Evolutionary conservation across 257 asterid genomes (phyloP).

Genomic region (Nyctanthes arbortristis): DNA sequence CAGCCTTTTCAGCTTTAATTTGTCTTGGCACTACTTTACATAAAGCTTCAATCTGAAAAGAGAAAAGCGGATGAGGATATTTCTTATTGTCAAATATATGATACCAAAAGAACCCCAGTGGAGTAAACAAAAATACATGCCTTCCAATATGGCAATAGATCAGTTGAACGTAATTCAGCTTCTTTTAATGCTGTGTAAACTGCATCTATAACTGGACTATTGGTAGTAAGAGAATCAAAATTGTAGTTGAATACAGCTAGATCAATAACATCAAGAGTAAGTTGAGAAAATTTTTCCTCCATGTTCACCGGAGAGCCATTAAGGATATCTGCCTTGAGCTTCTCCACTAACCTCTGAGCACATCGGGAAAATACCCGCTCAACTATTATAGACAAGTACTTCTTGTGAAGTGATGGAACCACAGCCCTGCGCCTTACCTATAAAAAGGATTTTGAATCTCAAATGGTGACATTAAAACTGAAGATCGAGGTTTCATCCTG

Average conservation of each 20-base stretch:
- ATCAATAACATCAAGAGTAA: slow-evolving; percentile 94
- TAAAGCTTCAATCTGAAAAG: slow-evolving; percentile 66
- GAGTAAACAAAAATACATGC: slow-evolving; percentile 41
- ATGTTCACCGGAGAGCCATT: slow-evolving; percentile 73
- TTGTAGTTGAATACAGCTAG: slow-evolving; percentile 84
- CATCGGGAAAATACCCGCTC: slow-evolving; percentile 96
- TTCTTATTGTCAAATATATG: slow-evolving; percentile 10
- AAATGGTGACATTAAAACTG: neutral
- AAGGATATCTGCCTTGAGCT: slow-evolving; percentile 54
- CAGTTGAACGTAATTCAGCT: slow-evolving; percentile 89
- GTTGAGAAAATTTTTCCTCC: slow-evolving; percentile 93
- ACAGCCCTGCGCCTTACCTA: slow-evolving; percentile 99
- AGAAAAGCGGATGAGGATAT: slow-evolving; percentile 6
- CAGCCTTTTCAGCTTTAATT: slow-evolving; percentile 88
- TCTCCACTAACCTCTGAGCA: slow-evolving; percentile 84
- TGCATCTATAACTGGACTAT: slow-evolving; percentile 92
- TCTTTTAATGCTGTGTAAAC: slow-evolving; percentile 94
- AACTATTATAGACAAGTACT: slow-evolving; percentile 91
- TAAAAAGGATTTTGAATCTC: slow-evolving; percentile 34
- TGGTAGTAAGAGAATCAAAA: slow-evolving; percentile 80
- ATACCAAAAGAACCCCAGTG: slow-evolving; percentile 6
- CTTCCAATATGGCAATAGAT: slow-evolving; percentile 96
- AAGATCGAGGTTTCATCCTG: neutral
- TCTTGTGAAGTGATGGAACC: slow-evolving; percentile 99
- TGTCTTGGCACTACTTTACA: slow-evolving; percentile 86